Conservation (phyloP, 2,329 filamentous ascomycete species). For the Chalaropsis ovoidea region DNA sequence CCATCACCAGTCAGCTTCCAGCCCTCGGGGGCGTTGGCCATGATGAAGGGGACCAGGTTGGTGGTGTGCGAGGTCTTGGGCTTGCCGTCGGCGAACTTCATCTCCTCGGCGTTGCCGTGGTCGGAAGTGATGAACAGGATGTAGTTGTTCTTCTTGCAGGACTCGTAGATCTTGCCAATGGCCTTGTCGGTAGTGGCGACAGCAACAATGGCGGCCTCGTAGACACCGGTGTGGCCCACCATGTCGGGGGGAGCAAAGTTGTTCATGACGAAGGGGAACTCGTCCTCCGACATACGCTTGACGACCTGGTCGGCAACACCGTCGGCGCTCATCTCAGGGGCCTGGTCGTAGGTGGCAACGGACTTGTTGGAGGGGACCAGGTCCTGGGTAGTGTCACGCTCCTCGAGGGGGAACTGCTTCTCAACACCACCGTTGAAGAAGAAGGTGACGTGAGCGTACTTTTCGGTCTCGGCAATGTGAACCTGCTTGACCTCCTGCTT, state of each 20-base stretch:
- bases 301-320: slow-evolving; percentile 79
- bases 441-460: slow-evolving; percentile 98
- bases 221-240: slow-evolving; percentile 97
- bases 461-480: slow-evolving; percentile 96
- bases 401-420: slow-evolving; percentile 87
- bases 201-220: slow-evolving; percentile 82
- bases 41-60: slow-evolving; percentile 95
- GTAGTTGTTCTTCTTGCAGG: slow-evolving; percentile 87
- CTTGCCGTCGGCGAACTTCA: slow-evolving; percentile 91
- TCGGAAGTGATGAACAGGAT: slow-evolving; percentile 91
- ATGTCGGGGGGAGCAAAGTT: slow-evolving; percentile 99
- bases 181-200: slow-evolving; percentile 82
- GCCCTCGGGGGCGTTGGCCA: slow-evolving; percentile 88
- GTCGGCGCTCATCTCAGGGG: slow-evolving; percentile 91
- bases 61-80: slow-evolving; percentile 97
- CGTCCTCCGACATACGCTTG: slow-evolving; percentile 73
- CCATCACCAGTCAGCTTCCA: slow-evolving; percentile 79
- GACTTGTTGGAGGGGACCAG: slow-evolving; percentile 77
- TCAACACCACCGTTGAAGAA: slow-evolving; percentile 99
- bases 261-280: slow-evolving; percentile 98
- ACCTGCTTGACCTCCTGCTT: slow-evolving; percentile 87
- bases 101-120: slow-evolving; percentile 98
- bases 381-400: slow-evolving; percentile 69
- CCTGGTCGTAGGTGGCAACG: slow-evolving; percentile 87
- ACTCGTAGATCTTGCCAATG: slow-evolving; percentile 84